Base-by-base conservation (phyloP, 805 yeast genomes). In the Saturnispora quitensis region DNA sequence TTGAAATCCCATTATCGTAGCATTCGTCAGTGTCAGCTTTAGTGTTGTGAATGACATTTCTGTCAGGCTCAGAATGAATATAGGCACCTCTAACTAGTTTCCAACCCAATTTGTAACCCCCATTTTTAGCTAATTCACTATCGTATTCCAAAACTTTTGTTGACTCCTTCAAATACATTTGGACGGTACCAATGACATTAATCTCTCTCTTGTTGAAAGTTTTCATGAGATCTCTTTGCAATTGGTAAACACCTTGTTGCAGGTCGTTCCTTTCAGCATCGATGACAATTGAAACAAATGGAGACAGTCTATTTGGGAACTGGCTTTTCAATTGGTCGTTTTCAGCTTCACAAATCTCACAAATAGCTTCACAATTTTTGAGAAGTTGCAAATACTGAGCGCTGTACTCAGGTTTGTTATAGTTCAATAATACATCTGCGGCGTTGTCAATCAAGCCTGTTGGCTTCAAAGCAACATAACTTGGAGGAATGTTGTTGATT, bases 21-120 rank as follows among this genome's bases (percentile, higher is more conserved):
- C 82, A 81, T 9, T 57, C 59, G 64, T 90, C 98, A n/a, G 97
- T 87, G 55, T 79, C 90, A 48, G 71, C 74, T 69, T 91, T 90
- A 31, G 89, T 77, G 56, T 74, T 72, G 70, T 84, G 91, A 55
- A 90, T 88, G 18, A 87, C 83, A 48, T 63, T 57, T 62, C 97
- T 76, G 56, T 84, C 74, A 35, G 85, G 78, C 71, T 90, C 98
- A 5, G 95, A 80, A 65, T 90, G 97, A 55, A 90, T 80, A 72
- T 90, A 90, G 15, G 98, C 98, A 57, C 98, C 98, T 68, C 98
- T 81, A 17, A 90, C 98, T 51, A 90, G 76, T 68, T 90, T 90
- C 73, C 89, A 73, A 20, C 96, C 97, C 52, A 89, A 69, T 63
- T 85, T 78, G 68, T 90, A 90, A 18, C 69, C 67, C 50, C 77